Base-by-base conservation (phyloP, 257 asterid genomes). In the Prunella vulgaris region DNA sequence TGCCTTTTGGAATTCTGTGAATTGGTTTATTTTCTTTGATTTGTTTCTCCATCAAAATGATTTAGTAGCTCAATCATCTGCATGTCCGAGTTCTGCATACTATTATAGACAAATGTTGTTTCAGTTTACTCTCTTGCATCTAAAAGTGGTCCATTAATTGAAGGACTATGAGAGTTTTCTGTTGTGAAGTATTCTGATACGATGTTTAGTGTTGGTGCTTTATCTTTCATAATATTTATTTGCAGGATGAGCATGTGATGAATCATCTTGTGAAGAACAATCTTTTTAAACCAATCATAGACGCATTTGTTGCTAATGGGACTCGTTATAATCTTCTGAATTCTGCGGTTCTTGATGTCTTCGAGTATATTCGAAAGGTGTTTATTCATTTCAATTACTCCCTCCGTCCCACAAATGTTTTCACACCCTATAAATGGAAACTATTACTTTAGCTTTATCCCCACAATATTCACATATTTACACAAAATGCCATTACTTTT, bases 231-330 rank as follows among this genome's bases (percentile, higher is more conserved):
- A 15, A 15, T 44, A 10, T 28, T 46, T 69, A 75, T 32, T 73
- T 83, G 86, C 93, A 94, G 99, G 99, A 94, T 85, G 98, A 91
- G 83, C 90, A 89, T 74, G 80, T 91, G 75, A 83, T 89, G 89
- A 82, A 80, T 82, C 90, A 94, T 84, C 33, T 94, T 62, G 98
- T 75, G 38, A 87, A 81, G 85, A 84, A 89, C 79, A 86, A 94
- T 74, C 83, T 84, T 76, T 80, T 94, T 74, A 89, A 85, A 79
- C 99, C 98, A 44, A 81, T 94, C 79, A 77, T 94, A 42, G 97
- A 87, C 59, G 93, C 80, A 33, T 94, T 94, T 76, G 85, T 94
- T 76, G 91, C 85, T 28, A 94, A 94, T 67, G 98, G 99, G 53
- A 77, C 74, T 80, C 96, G 98, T 30, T 91, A 94, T 78, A 94